Evolutionary conservation across 257 asterid species (phyloP), one percentile per base, ranked within the genome.

Genomic region (Nicotiana sylvestris): DNA sequence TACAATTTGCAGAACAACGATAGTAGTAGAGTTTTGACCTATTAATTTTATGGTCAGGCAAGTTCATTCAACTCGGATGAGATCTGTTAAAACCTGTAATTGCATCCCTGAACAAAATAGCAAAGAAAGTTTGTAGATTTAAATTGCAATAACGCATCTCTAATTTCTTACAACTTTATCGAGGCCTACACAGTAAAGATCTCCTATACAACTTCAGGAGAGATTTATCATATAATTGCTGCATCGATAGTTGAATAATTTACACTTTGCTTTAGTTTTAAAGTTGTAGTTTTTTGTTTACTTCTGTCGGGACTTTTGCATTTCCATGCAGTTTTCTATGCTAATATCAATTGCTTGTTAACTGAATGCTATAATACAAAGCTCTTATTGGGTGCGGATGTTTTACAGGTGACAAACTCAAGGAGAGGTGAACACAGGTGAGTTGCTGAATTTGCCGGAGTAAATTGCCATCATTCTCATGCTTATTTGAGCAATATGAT

Each of bases 361-460:
- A 53, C 16, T 53, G 57, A 12, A 12, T 53, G 17, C 57, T 53
- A 53, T 53, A 53, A 13, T 13, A 4, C 57, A 53, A 12, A 51
- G 64, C 37, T 76, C 87, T 87, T 82, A 91, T 81, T 39, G 35
- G 80, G 76, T 85, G 86, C 82, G 85, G 27, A 78, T 82, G 69
- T 78, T 70, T 89, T 89, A 72, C 97, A 96, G 99, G 87, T 70
- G 80, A 84, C 87, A 67, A 86, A 79, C 84, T 81, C 95, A 66
- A 89, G 92, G 81, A 91, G 83, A 49, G 64, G 86, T 66, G 97
- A 92, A 69, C 88, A 88, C 78, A 72, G 89, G 98, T 96, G 83
- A 92, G 96, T 83, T 85, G 55, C 84, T 82, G 61, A 76, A 9
- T 76, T 33, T 76, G 43, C 64, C 15, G 16, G 46, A 27, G 64